Base-by-base conservation (phyloP, 306 rosid species). In the Prunus mira region DNA sequence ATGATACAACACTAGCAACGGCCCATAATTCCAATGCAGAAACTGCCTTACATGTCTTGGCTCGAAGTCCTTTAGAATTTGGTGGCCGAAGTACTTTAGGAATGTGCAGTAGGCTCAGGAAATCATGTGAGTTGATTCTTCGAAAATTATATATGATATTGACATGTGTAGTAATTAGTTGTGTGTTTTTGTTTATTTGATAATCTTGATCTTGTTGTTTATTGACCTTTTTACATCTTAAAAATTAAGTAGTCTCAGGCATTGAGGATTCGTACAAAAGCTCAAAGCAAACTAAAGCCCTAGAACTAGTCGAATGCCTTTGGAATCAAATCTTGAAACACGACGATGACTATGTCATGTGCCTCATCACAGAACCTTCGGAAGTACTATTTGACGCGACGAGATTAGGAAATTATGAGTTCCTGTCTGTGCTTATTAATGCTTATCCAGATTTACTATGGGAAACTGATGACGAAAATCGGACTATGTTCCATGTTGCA, bases 371-470 rank as follows among this genome's bases (percentile, higher is more conserved):
- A n/a, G 0, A 3, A 6, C 82, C 76, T 1, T 13, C 73, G 5
- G 58, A 58, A 1, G n/a, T 73, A 45, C 10, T 80, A 11, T 56
- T 72, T 49, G 77, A 72, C 9, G 87, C 82, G 17, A 69, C 84
- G 9, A 6, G 58, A 14, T 34, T 46, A 12, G 87, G 87, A 9
- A 84, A 80, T 46, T 46, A 50, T 52, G 84, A 84, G 66, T 80
- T 84, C 30, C 41, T 84, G 51, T 62, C 63, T 10, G 46, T 13
- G 4, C 79, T 84, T 9, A 68, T 84, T 14, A 17, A 43, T 28
- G 25, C 65, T 12, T 73, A 77, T 27, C 82, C 79, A 17, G 81
- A 80, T 13, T 55, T 84, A 0, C 12, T 63, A 1, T 80, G 80
- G 87, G 60, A 80, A 54, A 30, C 12, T 0, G 80, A 77, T 9